Percentiles rank a stretch among this genome's conserved stretches.
phyloP scores from a whole-genome alignment of 192 early-diverging fungal species.

The Gonapodya sp. region DNA sequence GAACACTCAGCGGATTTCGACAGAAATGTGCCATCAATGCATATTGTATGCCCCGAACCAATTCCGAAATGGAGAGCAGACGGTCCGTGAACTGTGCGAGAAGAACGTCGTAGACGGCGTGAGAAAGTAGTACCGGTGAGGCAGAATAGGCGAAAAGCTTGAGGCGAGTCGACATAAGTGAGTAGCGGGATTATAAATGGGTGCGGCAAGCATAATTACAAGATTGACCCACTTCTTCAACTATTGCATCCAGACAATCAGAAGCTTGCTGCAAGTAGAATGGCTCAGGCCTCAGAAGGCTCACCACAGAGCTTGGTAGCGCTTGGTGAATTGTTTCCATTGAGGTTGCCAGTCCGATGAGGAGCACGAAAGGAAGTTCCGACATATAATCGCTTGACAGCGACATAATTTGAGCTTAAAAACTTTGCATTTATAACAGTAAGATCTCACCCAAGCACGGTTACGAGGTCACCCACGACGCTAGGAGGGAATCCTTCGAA shows the following conservation, averaged over 20 bases:
- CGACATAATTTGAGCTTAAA: too few relatives aligned
- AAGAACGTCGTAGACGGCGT: slow-evolving; percentile 61
- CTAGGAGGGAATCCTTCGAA: not conserved
- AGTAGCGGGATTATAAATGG: slow-evolving; percentile 11
- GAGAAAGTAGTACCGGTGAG: slow-evolving; percentile 49
- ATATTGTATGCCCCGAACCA: slow-evolving; percentile 46
- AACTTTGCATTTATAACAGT: too few relatives aligned
- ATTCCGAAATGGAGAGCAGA: slow-evolving; percentile 68
- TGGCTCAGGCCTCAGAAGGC: slow-evolving; percentile 62
- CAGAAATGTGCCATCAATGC: slow-evolving; percentile 80
- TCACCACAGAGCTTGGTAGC: slow-evolving; percentile 58
- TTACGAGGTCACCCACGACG: not conserved
- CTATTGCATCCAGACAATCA: slow-evolving; percentile 56
- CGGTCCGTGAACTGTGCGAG: slow-evolving; percentile 71
- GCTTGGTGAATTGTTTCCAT: slow-evolving; percentile 72
- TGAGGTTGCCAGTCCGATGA: slow-evolving; percentile 82
- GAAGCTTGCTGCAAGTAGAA: slow-evolving; percentile 70
- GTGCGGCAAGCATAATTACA: slow-evolving; percentile 11
- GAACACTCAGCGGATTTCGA: slow-evolving; percentile 69
- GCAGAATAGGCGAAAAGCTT: slow-evolving; percentile 48
- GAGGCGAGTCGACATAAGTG: slow-evolving; percentile 17
- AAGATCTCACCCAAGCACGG: not conserved
- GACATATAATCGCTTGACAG: slow-evolving; percentile 55
- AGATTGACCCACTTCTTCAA: slow-evolving; percentile 35
- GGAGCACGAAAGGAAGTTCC: slow-evolving; percentile 62